These are phyloP conservation scores for Kockiozyma suomiensis DNA, from an alignment of 805 yeast genomes.

Conservation along the genomic window DNA sequence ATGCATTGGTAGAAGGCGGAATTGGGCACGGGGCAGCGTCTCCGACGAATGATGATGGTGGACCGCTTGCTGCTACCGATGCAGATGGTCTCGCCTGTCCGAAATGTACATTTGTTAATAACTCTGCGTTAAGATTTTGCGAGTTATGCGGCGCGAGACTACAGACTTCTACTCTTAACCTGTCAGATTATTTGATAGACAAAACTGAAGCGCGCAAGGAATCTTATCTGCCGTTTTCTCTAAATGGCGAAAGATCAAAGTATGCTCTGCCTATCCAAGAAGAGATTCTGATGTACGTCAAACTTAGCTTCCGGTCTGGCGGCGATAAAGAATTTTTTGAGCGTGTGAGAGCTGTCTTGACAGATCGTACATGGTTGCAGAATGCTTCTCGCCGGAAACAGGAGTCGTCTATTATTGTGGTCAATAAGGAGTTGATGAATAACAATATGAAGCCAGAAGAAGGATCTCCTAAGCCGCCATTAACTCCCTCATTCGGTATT, in stretches of 20 bases:
- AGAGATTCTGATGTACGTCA: slow-evolving; percentile 55
- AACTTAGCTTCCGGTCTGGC: slow-evolving; percentile 73
- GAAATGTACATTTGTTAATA: slow-evolving; percentile 78
- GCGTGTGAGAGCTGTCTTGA: slow-evolving; percentile 51
- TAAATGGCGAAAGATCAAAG: slow-evolving; percentile 49
- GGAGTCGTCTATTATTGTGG: slow-evolving; percentile 52
- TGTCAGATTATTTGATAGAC: slow-evolving; percentile 37
- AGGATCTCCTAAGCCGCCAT: slow-evolving; percentile 33
- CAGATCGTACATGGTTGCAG: slow-evolving; percentile 52
- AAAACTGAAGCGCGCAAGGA: slow-evolving; percentile 11
- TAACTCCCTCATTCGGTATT: slow-evolving; percentile 68
- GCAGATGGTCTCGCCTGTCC: slow-evolving; percentile 47
- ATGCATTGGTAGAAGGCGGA: slow-evolving; percentile 3
- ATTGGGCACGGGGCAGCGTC: not conserved
- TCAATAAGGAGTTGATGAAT: slow-evolving; percentile 57
- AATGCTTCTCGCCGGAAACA: slow-evolving; percentile 18
- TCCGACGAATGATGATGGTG: not conserved
- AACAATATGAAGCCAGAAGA: slow-evolving; percentile 4
- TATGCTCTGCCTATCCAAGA: slow-evolving; percentile 37
- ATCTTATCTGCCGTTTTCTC: slow-evolving; percentile 34
- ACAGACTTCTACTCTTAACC: slow-evolving; percentile 36
- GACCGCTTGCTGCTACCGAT: not conserved
- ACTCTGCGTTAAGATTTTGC: slow-evolving; percentile 72
- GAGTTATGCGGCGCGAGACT: slow-evolving; percentile 81
- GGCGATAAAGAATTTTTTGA: slow-evolving; percentile 62